These are phyloP conservation scores for Melampsora americana DNA, from an alignment of 1,284 basidiomycete genomes.

Conservation along the genomic window DNA sequence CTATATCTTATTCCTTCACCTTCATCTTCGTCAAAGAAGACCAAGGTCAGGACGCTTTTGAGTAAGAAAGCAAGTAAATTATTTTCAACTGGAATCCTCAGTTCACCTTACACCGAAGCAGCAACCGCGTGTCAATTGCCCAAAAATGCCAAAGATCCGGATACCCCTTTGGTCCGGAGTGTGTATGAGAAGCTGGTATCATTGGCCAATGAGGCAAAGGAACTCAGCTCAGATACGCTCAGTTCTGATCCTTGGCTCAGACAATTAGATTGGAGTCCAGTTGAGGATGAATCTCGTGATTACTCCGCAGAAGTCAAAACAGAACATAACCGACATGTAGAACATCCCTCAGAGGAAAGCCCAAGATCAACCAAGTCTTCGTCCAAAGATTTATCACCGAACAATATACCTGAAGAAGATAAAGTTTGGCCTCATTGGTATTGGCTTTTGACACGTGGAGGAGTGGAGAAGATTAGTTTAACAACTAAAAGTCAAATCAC, in stretches of 20 bases:
- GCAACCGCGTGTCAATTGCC: constrained; percentile 15
- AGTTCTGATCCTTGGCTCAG: constrained; percentile 45
- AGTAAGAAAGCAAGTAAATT: constrained; percentile 32
- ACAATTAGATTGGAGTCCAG: constrained; percentile 50
- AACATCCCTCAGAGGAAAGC: neutral
- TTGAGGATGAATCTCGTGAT: constrained; percentile 12
- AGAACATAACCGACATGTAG: constrained; percentile 3
- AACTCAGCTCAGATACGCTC: constrained; percentile 16
- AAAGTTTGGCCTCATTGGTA: constrained; percentile 83
- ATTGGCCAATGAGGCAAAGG: constrained; percentile 45
- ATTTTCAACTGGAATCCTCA: constrained; percentile 43
- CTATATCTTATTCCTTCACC: constrained; percentile 12
- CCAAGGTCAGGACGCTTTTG: constrained; percentile 39
- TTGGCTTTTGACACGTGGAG: constrained; percentile 67
- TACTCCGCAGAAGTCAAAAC: neutral
- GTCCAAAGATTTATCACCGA: neutral
- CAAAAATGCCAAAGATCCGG: constrained; percentile 6
- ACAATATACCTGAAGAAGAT: constrained; percentile 42
- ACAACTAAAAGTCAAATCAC: constrained; percentile 80
- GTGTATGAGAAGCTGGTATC: constrained; percentile 14
- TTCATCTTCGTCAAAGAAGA: neutral
- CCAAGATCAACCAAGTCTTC: constrained; percentile 10
- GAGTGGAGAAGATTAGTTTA: constrained; percentile 66
- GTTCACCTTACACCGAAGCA: constrained; percentile 43
- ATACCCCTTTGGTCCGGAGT: constrained; percentile 7